Evolutionary conservation across 2,329 filamentous ascomycete genomes (phyloP).

Genomic region (Trichoderma brevicompactum): DNA sequence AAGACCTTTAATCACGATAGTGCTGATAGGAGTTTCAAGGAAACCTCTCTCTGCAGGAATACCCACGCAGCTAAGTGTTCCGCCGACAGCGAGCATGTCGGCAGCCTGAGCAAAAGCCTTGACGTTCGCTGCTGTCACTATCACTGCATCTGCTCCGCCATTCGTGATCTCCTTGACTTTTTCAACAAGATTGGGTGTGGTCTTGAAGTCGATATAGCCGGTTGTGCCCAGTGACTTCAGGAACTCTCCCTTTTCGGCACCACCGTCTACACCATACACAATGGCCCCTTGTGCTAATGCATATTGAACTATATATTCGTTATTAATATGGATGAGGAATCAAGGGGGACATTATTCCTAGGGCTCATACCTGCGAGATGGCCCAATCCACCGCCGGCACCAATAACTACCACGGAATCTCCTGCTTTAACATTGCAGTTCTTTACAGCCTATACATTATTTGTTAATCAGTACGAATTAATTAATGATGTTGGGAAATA

Average conservation of each 20-base stretch:
- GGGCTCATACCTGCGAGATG: slow-evolving; percentile 30
- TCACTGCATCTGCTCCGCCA: slow-evolving; percentile 31
- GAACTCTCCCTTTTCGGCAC: slow-evolving; percentile 29
- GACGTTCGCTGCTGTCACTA: slow-evolving; percentile 29
- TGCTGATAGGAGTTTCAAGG: slow-evolving; percentile 31
- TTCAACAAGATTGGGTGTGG: slow-evolving; percentile 17
- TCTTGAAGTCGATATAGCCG: slow-evolving; percentile 30
- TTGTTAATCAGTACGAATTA: neutral
- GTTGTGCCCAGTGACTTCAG: slow-evolving; percentile 27
- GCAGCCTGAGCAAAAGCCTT: slow-evolving; percentile 30
- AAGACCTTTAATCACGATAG: slow-evolving; percentile 30
- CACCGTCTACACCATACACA: slow-evolving; percentile 29
- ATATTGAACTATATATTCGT: slow-evolving; percentile 28
- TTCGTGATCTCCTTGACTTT: slow-evolving; percentile 25
- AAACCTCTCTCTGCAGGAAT: slow-evolving; percentile 30
- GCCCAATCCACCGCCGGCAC: slow-evolving; percentile 30
- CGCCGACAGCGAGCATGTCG: slow-evolving; percentile 31
- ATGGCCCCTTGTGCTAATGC: slow-evolving; percentile 30
- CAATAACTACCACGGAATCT: slow-evolving; percentile 31
- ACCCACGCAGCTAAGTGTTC: slow-evolving; percentile 31
- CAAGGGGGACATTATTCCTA: neutral
- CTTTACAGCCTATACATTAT: slow-evolving; percentile 28
- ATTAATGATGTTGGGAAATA: neutral
- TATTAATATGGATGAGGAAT: neutral
- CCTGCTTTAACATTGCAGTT: slow-evolving; percentile 31